These are phyloP conservation scores for Diaporthe velutina DNA, from an alignment of 2,329 filamentous ascomycete species.

Conservation along the genomic window DNA sequence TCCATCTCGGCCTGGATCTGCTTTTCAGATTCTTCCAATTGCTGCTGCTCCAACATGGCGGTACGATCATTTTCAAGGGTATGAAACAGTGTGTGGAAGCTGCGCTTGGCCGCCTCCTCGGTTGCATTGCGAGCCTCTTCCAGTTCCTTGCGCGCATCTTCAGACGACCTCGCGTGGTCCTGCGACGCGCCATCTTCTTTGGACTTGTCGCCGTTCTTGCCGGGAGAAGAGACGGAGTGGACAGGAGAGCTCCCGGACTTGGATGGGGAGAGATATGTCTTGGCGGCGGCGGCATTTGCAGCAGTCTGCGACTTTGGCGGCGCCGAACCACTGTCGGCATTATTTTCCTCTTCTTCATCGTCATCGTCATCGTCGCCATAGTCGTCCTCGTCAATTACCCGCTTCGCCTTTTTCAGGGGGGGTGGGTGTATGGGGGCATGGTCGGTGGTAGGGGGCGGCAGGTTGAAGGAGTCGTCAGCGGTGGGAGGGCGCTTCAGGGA, in stretches of 20 bases:
- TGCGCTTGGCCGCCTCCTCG: constrained; percentile 88
- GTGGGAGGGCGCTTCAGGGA: constrained; percentile 59
- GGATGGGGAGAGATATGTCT: constrained; percentile 74
- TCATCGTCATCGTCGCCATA: constrained; percentile 88
- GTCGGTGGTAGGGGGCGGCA: constrained; percentile 69
- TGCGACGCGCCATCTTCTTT: constrained; percentile 63
- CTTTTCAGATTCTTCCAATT: constrained; percentile 95
- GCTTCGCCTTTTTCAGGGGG: constrained; percentile 79
- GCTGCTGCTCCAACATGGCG: constrained; percentile 97
- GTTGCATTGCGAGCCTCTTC: constrained; percentile 93
- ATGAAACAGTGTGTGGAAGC: constrained; percentile 94
- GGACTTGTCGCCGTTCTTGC: constrained; percentile 67
- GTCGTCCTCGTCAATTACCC: constrained; percentile 86
- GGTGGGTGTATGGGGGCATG: constrained; percentile 70
- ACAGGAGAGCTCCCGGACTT: constrained; percentile 78
- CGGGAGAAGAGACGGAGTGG: constrained; percentile 72
- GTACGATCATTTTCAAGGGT: constrained; percentile 95
- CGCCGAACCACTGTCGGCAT: constrained; percentile 57
- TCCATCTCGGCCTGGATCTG: constrained; percentile 97
- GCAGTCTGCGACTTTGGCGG: constrained; percentile 42
- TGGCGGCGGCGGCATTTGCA: constrained; percentile 66
- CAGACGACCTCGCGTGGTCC: constrained; percentile 76
- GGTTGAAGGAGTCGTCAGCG: constrained; percentile 50
- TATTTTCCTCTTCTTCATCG: constrained; percentile 74
- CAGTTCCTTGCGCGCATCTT: constrained; percentile 92